Percentiles rank a stretch among this genome's conserved stretches.
Evolutionary conservation across 1,284 basidiomycete species (phyloP).

Genomic region (Malassezia brasiliensis): DNA sequence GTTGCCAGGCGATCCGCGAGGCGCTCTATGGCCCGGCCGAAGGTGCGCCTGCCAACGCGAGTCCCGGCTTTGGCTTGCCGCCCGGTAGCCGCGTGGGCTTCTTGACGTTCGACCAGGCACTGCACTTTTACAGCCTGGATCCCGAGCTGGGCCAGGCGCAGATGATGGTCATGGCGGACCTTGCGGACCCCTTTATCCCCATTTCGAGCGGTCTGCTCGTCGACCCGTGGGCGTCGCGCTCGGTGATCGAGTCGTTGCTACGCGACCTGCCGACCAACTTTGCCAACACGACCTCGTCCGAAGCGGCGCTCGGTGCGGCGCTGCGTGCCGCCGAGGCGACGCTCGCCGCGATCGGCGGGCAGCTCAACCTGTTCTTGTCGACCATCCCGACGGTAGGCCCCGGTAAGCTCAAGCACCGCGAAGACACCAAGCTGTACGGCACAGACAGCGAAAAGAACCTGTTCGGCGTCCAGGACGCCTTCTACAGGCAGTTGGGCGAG

Average conservation of each 20-base stretch:
- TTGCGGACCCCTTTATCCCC: constrained; percentile 84
- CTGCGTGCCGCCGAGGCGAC: constrained; percentile 57
- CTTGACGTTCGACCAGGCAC: constrained; percentile 68
- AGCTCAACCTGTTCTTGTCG: constrained; percentile 71
- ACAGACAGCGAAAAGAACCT: constrained; percentile 79
- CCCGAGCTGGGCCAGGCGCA: constrained; percentile 58
- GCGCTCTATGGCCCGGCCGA: constrained; percentile 56
- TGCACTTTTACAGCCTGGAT: constrained; percentile 85
- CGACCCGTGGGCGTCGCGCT: constrained; percentile 62
- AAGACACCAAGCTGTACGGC: constrained; percentile 68
- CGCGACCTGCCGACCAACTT: constrained; percentile 62
- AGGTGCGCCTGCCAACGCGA: constrained; percentile 23
- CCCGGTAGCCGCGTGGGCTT: constrained; percentile 55
- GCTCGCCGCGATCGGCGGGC: constrained; percentile 72
- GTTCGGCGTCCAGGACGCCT: constrained; percentile 64
- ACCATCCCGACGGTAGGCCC: constrained; percentile 69
- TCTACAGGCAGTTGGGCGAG: constrained; percentile 73
- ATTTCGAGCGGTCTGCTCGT: constrained; percentile 68
- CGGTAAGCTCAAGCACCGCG: constrained; percentile 57
- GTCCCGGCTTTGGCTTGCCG: constrained; percentile 41
- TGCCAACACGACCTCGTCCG: constrained; percentile 52
- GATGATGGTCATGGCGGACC: constrained; percentile 76
- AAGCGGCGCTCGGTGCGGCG: constrained; percentile 69
- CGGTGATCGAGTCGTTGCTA: constrained; percentile 59
- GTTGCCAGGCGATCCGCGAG: constrained; percentile 60